These are phyloP conservation scores for Salvia splendens DNA, from an alignment of 257 asterid species.

Conservation along the genomic window DNA sequence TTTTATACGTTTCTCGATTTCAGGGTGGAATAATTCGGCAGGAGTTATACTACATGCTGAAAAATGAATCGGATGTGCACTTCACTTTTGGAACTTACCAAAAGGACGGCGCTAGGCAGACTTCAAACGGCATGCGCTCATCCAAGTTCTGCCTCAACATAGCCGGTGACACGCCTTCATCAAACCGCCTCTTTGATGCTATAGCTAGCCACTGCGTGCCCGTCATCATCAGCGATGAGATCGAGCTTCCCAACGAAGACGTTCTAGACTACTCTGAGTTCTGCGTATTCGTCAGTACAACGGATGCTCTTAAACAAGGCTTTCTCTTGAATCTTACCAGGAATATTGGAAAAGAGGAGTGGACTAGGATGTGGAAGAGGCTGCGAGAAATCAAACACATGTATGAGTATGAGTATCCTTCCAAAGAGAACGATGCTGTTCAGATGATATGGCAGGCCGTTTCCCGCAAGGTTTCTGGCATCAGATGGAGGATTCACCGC, in stretches of 20 bases:
- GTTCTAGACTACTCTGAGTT: conserved; percentile 57
- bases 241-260: conserved; percentile 65
- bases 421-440: conserved; percentile 55
- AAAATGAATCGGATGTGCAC: conserved; percentile 59
- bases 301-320: conserved; percentile 45
- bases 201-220: conserved; percentile 70
- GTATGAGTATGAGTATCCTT: conserved; percentile 52
- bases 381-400: conserved; percentile 47
- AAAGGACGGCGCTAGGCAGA: conserved; percentile 45
- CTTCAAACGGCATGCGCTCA: conserved; percentile 55
- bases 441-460: conserved; percentile 69
- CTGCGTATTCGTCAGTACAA: conserved; percentile 48
- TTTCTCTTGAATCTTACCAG: conserved; percentile 48
- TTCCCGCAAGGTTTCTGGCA: conserved; percentile 46
- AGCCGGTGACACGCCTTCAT: conserved; percentile 77
- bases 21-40: conserved; percentile 69
- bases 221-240: conserved; percentile 54
- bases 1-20: conserved; percentile 4
- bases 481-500: conserved; percentile 39
- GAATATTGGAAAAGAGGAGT: conserved; percentile 47
- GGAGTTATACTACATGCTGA: conserved; percentile 61
- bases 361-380: conserved; percentile 60
- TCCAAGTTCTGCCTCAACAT: conserved; percentile 76
- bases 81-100: conserved; percentile 59
- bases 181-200: conserved; percentile 69